Evolutionary conservation across 108 stramenopile genomes (phyloP), one percentile per base, ranked within the genome.

Genomic region (Fragilaria crotonensis): DNA sequence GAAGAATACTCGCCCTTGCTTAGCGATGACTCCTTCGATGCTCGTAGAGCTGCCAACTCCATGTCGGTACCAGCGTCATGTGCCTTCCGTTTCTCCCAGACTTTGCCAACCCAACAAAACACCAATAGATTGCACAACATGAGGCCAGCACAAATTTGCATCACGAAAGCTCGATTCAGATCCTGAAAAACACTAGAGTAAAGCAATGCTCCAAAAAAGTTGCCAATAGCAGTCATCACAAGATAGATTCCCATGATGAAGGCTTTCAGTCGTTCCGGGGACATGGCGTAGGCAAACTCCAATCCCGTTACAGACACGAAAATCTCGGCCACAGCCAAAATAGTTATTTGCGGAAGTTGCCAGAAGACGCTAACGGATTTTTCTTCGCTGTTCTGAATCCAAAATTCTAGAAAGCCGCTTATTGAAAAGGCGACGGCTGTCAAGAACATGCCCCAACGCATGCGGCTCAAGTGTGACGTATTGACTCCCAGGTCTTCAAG

Each of bases 311-410:
- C 74, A 33, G 60, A 69, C 23, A 83, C 52, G 0, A 81, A 54
- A 28, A 88, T 84, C 57, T 88, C 87, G 17, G 73, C 78, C 17
- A 84, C 48, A 1, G 80, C 64, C 44, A 88, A 52, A 20, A 84
- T 32, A 4, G 79, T 71, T 45, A 78, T 75, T 56, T 88, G 87
- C 5, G 87, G 87, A 2, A 88, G 25, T 59, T 83, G 81, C 83
- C 78, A 80, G 9, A 68, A 29, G n/a, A 88, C 60, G 48, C 64
- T 55, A 1, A 88, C 45, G 9, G 25, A 52, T 11, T 41, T 7
- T 3, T 32, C 54, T 5, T 56, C 58, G 4, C 44, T 45, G 2
- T 3, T 23, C 52, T 78, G 66, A n/a, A 83, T 71, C 18, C 21
- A 9, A 17, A 44, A 9, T 68, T 88, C 81, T 14, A 88, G 33